Conservation (phyloP, 2,329 filamentous ascomycete species). For the Fusarium miscanthi region DNA sequence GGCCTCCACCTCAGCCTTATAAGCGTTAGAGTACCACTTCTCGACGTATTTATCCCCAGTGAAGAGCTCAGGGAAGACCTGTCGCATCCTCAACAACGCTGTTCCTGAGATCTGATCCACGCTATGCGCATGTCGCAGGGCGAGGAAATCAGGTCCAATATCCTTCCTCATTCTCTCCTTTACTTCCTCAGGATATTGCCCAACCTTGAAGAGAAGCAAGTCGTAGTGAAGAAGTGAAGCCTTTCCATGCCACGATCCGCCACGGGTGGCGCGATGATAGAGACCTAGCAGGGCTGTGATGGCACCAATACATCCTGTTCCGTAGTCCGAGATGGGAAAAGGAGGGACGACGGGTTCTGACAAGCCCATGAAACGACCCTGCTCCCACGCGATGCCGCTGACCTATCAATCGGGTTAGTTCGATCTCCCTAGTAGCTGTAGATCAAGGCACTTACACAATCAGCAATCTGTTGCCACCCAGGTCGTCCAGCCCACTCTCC, state of each 20-base stretch:
- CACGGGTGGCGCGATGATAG: constrained; percentile 68
- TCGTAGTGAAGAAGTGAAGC: constrained; percentile 76
- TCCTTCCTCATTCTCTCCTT: constrained; percentile 62
- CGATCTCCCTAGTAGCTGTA: background rate
- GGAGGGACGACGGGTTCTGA: constrained; percentile 74
- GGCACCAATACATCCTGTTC: constrained; percentile 77
- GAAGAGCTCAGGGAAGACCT: constrained; percentile 30
- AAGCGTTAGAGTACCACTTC: constrained; percentile 36
- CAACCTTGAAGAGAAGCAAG: constrained; percentile 70
- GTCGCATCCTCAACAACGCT: constrained; percentile 59
- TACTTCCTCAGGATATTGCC: constrained; percentile 64
- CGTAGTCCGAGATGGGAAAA: constrained; percentile 73
- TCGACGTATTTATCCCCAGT: constrained; percentile 24
- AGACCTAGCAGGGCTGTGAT: constrained; percentile 74
- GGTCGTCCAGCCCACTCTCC: constrained; percentile 71
- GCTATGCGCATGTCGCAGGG: constrained; percentile 69
- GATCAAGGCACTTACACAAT: constrained; percentile 58
- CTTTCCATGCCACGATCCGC: constrained; percentile 74
- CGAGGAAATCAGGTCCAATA: constrained; percentile 65
- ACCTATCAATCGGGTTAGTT: constrained; percentile 51
- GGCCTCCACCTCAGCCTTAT: constrained; percentile 51
- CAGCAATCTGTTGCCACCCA: constrained; percentile 79
- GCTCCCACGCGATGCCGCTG: constrained; percentile 69
- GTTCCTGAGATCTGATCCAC: constrained; percentile 73
- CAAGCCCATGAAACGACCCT: constrained; percentile 70